Conservation (phyloP, 805 yeast genomes). For the Kodamaea hsintzibuensis region DNA sequence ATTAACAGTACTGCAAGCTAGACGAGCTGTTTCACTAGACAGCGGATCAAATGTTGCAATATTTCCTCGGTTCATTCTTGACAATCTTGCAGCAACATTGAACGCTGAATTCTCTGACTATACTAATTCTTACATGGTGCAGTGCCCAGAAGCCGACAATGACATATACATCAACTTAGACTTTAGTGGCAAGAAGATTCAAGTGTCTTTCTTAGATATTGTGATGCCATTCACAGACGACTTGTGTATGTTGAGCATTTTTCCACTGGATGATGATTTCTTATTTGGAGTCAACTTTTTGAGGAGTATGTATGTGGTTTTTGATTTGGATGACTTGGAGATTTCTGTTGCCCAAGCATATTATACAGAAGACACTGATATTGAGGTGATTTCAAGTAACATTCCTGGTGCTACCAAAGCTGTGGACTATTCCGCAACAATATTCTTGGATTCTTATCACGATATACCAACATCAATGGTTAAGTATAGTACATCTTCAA, state of each 20-base stretch:
- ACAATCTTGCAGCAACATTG: not conserved
- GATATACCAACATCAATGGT: not conserved
- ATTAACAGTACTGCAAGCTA: not conserved
- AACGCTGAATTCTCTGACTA: not conserved
- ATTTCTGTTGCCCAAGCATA: constrained; percentile 26
- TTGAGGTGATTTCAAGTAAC: constrained; percentile 19
- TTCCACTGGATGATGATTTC: not conserved
- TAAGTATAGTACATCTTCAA: not conserved
- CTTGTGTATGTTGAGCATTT: not conserved
- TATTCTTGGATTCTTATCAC: too few species aligned
- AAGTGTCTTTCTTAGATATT: not conserved
- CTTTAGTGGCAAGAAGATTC: not conserved
- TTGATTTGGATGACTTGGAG: constrained; percentile 25
- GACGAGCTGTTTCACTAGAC: not conserved
- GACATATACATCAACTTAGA: not conserved
- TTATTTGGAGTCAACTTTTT: constrained; percentile 31
- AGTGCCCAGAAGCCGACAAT: not conserved
- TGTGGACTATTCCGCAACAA: not conserved
- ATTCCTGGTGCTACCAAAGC: constrained; percentile 49
- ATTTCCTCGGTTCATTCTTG: not conserved
- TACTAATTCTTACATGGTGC: not conserved
- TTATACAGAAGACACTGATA: constrained; percentile 15
- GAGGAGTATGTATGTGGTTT: constrained; percentile 26
- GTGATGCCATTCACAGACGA: not conserved
- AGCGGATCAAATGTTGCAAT: not conserved